Percentiles rank a stretch among this genome's conserved stretches.
These are phyloP conservation scores for Phaseolus lunatus DNA, from an alignment of 306 rosid genomes.

Conservation along the genomic window DNA sequence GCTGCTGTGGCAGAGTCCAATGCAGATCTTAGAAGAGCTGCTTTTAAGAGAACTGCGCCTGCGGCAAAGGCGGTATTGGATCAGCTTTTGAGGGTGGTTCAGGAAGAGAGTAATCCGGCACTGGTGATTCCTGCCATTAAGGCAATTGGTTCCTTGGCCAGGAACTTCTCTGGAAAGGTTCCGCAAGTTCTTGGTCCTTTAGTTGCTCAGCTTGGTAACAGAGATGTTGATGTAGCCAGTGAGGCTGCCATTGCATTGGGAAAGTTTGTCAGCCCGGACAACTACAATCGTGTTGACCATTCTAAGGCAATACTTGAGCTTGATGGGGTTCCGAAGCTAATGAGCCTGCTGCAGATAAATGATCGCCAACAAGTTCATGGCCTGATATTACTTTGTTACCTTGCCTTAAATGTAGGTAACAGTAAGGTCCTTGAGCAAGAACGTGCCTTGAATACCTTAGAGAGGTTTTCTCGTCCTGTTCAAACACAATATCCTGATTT, in stretches of 20 bases:
- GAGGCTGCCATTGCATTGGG: conserved; percentile 74
- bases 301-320: conserved; percentile 80
- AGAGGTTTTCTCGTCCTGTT: conserved; percentile 68
- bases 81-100: conserved; percentile 76
- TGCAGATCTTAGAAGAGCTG: conserved; percentile 72
- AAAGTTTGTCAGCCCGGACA: conserved; percentile 74
- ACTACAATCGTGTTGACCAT: conserved; percentile 72
- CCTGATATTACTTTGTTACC: conserved; percentile 66
- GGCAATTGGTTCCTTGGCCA: conserved; percentile 80
- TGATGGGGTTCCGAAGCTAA: conserved; percentile 69
- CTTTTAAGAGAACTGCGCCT: conserved; percentile 73
- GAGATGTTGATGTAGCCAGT: conserved; percentile 63
- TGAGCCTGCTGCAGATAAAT: conserved; percentile 57
- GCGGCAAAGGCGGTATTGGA: conserved; percentile 80
- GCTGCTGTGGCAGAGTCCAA: conserved; percentile 69
- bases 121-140: conserved; percentile 75
- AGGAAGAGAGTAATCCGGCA: conserved; percentile 46
- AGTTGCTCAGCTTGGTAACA: conserved; percentile 68
- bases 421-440: conserved; percentile 86
- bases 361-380: conserved; percentile 60
- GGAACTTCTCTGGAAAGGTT: conserved; percentile 81
- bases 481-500: conserved; percentile 66
- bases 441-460: conserved; percentile 68
- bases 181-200: conserved; percentile 73
- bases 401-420: conserved; percentile 75